A percentile compares a stretch with the other conserved stretches of the same genome.
These are phyloP conservation scores for Lodderomyces pseudojiufengensis DNA, from an alignment of 1,139 yeast species.

Conservation along the genomic window DNA sequence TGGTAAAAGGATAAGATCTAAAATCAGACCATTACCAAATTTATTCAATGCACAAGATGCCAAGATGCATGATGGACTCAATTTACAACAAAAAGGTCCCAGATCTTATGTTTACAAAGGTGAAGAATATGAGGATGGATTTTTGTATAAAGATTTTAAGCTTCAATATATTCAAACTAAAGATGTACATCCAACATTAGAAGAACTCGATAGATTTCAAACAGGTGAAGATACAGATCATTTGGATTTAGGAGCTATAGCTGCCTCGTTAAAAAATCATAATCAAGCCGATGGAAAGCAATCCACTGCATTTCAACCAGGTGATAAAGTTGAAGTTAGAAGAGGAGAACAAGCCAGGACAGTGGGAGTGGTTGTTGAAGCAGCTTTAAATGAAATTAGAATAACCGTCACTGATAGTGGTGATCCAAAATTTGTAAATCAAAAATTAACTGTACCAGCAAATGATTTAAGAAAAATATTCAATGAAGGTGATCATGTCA, in stretches of 20 bases:
- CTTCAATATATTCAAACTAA: slow-evolving; percentile 78
- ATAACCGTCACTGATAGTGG: slow-evolving; percentile 54
- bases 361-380: slow-evolving; percentile 70
- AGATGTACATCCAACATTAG: slow-evolving; percentile 81
- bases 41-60: slow-evolving; percentile 74
- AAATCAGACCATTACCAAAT: slow-evolving; percentile 78
- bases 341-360: slow-evolving; percentile 94
- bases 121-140: slow-evolving; percentile 90
- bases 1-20: slow-evolving; percentile 49
- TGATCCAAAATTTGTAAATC: slow-evolving; percentile 45
- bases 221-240: slow-evolving; percentile 65
- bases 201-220: slow-evolving; percentile 82
- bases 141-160: slow-evolving; percentile 79
- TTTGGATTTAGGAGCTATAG: slow-evolving; percentile 79
- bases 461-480: slow-evolving; percentile 81
- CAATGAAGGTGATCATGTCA: slow-evolving; percentile 90
- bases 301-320: slow-evolving; percentile 71
- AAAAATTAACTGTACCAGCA: slow-evolving; percentile 65
- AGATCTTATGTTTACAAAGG: slow-evolving; percentile 72
- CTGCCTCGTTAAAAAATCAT: slow-evolving; percentile 73
- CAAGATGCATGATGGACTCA: slow-evolving; percentile 49
- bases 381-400: slow-evolving; percentile 62
- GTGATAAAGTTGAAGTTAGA: slow-evolving; percentile 88
- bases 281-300: slow-evolving; percentile 27
- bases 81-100: slow-evolving; percentile 70